phyloP scores from a whole-genome alignment of 768 basidiomycete species.

The Boletus rubropictus region DNA sequence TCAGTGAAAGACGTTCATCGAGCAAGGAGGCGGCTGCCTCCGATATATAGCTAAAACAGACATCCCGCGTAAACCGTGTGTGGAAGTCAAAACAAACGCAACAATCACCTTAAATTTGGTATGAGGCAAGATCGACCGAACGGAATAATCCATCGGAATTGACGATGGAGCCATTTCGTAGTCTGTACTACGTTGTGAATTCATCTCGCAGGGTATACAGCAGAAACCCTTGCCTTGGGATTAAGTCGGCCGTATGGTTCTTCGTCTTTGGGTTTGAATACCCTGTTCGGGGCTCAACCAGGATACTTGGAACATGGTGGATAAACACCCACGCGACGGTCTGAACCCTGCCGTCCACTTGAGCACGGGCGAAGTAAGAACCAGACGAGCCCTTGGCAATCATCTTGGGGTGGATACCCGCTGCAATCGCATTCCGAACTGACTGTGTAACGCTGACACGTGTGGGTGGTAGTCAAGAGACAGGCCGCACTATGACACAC shows the following conservation, averaged over 20 bases:
- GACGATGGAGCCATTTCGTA: slow-evolving; percentile 85
- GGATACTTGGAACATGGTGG: background rate
- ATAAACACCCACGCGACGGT: slow-evolving; percentile 64
- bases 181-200: slow-evolving; percentile 42
- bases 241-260: slow-evolving; percentile 86
- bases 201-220: background rate
- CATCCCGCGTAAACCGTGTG: background rate
- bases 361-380: slow-evolving; percentile 86
- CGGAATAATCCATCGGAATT: slow-evolving; percentile 85
- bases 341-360: slow-evolving; percentile 67
- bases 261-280: slow-evolving; percentile 90
- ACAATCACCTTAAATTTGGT: slow-evolving; percentile 71
- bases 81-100: background rate
- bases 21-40: slow-evolving; percentile 86
- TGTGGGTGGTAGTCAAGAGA: slow-evolving; percentile 9
- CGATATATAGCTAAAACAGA: slow-evolving; percentile 62
- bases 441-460: slow-evolving; percentile 50
- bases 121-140: slow-evolving; percentile 87
- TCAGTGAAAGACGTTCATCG: slow-evolving; percentile 63
- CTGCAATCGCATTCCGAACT: slow-evolving; percentile 62
- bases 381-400: slow-evolving; percentile 86
- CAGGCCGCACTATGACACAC: slow-evolving; percentile 37
- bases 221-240: slow-evolving; percentile 54
- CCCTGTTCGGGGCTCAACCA: slow-evolving; percentile 37
- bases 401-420: slow-evolving; percentile 86